Percentiles rank a stretch among this genome's conserved stretches.
phyloP scores from a whole-genome alignment of 257 asterid species.

The Ocimum tenuiflorum region DNA sequence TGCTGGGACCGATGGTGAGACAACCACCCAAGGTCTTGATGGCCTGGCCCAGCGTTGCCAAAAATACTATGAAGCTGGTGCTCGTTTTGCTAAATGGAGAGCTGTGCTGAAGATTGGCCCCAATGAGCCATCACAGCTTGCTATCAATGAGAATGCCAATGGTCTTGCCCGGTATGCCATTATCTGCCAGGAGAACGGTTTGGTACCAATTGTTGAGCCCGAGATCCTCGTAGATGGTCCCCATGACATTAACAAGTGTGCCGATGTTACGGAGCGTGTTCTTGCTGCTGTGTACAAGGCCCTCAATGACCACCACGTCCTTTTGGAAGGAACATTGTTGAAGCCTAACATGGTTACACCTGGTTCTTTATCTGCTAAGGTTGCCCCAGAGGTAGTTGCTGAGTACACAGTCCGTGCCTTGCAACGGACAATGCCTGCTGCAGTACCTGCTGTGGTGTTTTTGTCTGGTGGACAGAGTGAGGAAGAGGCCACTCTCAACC shows the following conservation, averaged over 20 bases:
- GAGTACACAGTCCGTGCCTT: constrained; percentile 78
- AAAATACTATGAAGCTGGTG: constrained; percentile 70
- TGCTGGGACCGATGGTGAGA: constrained; percentile 93
- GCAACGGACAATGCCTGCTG: constrained; percentile 90
- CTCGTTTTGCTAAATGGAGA: constrained; percentile 91
- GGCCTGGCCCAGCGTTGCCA: constrained; percentile 84
- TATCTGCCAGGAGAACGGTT: constrained; percentile 88
- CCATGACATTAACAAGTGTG: constrained; percentile 27
- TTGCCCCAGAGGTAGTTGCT: constrained; percentile 51
- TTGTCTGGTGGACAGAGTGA: constrained; percentile 94
- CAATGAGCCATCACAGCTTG: constrained; percentile 76
- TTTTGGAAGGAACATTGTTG: constrained; percentile 22
- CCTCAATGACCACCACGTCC: constrained; percentile 25
- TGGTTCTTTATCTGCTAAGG: constrained; percentile 33
- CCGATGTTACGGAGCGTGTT: constrained; percentile 25
- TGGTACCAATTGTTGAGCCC: constrained; percentile 29
- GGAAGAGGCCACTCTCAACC: constrained; percentile 80
- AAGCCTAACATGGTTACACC: constrained; percentile 52
- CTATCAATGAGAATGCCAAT: constrained; percentile 78
- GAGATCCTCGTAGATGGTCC: constrained; percentile 28
- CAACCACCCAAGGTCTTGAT: constrained; percentile 93
- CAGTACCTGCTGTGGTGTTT: constrained; percentile 91
- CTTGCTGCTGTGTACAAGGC: constrained; percentile 28
- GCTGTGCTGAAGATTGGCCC: constrained; percentile 82
- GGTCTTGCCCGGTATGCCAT: constrained; percentile 92